phyloP scores from a whole-genome alignment of 148 eudicot species.

The Silene latifolia region DNA sequence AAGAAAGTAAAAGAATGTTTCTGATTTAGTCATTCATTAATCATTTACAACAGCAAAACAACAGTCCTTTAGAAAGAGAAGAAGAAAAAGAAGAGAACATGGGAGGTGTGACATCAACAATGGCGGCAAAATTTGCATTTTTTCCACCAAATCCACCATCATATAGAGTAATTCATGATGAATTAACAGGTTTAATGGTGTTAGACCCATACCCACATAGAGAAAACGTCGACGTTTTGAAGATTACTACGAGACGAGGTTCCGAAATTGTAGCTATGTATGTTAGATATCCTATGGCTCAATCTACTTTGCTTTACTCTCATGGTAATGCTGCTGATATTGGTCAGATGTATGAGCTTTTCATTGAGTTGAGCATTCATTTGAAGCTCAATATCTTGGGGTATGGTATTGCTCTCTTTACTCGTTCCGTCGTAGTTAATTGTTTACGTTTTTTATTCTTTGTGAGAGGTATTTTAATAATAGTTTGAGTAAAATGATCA shows the following conservation, averaged over 20 bases:
- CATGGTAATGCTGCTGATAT: slow-evolving; percentile 98
- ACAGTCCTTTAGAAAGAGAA: background rate
- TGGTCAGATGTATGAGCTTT: slow-evolving; percentile 98
- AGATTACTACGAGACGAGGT: slow-evolving; percentile 63
- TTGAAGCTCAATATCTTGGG: slow-evolving; percentile 81
- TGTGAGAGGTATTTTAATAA: background rate
- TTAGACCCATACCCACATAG: slow-evolving; percentile 71
- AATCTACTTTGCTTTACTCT: slow-evolving; percentile 74
- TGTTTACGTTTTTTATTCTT: background rate
- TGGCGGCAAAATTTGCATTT: slow-evolving; percentile 95
- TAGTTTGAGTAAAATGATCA: no score
- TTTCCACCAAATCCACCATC: slow-evolving; percentile 93
- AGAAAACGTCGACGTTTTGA: slow-evolving; percentile 85
- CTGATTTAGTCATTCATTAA: slow-evolving; percentile 18
- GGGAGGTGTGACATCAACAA: slow-evolving; percentile 98
- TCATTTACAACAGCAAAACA: background rate
- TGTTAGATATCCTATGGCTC: slow-evolving; percentile 86
- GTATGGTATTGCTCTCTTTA: slow-evolving; percentile 30
- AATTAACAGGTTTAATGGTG: slow-evolving; percentile 50
- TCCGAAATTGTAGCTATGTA: slow-evolving; percentile 74
- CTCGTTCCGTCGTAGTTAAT: no score
- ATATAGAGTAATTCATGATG: slow-evolving; percentile 55
- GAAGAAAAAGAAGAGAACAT: slow-evolving; percentile 27
- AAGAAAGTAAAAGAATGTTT: slow-evolving; percentile 28
- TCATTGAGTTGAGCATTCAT: slow-evolving; percentile 78